These are phyloP conservation scores for Pseudogymnoascus destructans DNA, from an alignment of 2,329 filamentous ascomycete species.

Conservation along the genomic window DNA sequence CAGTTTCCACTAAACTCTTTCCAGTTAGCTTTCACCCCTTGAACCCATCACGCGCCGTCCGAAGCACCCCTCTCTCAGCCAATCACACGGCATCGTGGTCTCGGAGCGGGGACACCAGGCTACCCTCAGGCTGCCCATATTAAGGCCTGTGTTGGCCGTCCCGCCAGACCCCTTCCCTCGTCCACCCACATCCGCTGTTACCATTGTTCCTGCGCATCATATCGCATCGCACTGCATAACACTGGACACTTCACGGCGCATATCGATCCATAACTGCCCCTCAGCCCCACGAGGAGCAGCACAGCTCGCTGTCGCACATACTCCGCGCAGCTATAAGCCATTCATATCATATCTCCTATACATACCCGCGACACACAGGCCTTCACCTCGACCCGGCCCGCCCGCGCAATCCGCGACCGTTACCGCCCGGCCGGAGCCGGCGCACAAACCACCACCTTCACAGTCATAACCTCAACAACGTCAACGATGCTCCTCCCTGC, in stretches of 20 bases:
- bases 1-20: neutral
- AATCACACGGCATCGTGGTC: neutral
- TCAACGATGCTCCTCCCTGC: neutral
- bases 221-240: constrained; percentile 7
- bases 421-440: neutral
- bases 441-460: neutral
- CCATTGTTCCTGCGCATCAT: constrained; percentile 8
- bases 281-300: neutral
- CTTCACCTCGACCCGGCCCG: neutral
- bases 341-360: neutral
- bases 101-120: neutral
- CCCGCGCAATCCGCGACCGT: neutral
- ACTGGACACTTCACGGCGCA: neutral
- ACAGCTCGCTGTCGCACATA: constrained; percentile 2
- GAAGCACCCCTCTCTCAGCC: neutral
- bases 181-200: constrained; percentile 1
- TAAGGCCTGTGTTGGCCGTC: constrained; percentile 7
- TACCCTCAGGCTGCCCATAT: constrained; percentile 6
- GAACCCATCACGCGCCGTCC: neutral
- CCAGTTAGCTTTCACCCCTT: neutral
- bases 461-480: neutral
- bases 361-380: neutral
- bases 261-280: neutral
- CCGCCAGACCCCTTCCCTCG: constrained; percentile 7
- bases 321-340: neutral